These are phyloP conservation scores for Exsudoporus frostii DNA, from an alignment of 768 basidiomycete genomes.

Conservation along the genomic window DNA sequence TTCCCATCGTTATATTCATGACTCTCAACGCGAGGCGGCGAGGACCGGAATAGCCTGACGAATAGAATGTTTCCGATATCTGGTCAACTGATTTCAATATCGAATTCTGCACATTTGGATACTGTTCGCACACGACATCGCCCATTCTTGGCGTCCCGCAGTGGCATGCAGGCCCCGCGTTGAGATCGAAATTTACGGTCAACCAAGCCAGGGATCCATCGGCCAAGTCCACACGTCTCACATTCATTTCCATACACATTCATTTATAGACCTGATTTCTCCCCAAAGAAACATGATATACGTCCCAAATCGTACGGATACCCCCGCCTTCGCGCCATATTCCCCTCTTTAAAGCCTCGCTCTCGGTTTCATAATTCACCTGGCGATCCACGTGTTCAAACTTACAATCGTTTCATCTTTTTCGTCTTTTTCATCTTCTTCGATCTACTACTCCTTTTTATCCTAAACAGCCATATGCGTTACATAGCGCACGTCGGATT, in stretches of 20 bases:
- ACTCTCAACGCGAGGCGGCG: background rate
- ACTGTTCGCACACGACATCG: background rate
- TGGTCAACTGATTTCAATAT: conserved; percentile 1
- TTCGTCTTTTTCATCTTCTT: background rate
- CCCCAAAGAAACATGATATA: background rate
- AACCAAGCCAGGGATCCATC: background rate
- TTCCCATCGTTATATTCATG: background rate
- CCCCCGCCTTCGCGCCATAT: background rate
- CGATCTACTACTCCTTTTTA: background rate
- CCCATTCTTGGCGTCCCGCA: background rate
- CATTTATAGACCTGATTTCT: background rate
- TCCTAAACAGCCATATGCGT: background rate
- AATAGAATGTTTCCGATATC: conserved; percentile 6
- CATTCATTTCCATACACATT: background rate
- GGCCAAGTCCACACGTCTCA: background rate
- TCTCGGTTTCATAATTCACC: background rate
- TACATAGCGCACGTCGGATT: background rate
- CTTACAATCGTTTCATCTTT: background rate
- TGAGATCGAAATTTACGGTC: background rate
- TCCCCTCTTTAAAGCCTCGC: background rate
- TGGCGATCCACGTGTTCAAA: background rate
- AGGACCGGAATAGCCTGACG: conserved; percentile 7
- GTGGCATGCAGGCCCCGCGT: background rate
- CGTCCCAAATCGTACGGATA: conserved; percentile 4
- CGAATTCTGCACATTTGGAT: background rate